These are phyloP conservation scores for Paraurostyla sp. DNA, from an alignment of 73 alveolate genomes.

Conservation along the genomic window DNA sequence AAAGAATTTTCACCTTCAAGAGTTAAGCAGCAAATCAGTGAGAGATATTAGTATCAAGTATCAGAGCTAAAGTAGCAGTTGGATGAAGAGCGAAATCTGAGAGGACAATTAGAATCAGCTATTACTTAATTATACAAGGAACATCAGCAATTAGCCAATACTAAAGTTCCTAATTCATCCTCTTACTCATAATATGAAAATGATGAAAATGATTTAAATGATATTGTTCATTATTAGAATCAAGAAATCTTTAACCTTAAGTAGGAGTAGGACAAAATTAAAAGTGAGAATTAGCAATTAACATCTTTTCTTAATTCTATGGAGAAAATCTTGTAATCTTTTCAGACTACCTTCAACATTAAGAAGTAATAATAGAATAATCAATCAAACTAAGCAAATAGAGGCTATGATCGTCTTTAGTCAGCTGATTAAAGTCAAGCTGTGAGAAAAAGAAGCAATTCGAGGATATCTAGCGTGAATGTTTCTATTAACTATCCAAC, in stretches of 20 bases:
- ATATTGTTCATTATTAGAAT: background rate
- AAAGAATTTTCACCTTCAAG: conserved; percentile 26
- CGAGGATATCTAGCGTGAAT: conserved; percentile 8
- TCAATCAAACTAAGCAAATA: background rate
- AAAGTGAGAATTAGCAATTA: background rate
- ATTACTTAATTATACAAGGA: background rate
- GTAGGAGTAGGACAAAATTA: background rate
- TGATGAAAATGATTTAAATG: conserved; percentile 5
- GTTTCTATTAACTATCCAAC: background rate
- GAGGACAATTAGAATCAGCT: conserved; percentile 33
- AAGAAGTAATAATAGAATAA: background rate
- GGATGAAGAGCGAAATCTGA: conserved; percentile 35
- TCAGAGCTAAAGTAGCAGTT: background rate
- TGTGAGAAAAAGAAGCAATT: background rate
- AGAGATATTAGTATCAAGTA: background rate
- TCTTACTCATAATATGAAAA: background rate
- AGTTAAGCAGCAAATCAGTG: conserved; percentile 16
- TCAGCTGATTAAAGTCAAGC: no score
- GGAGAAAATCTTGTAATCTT: background rate
- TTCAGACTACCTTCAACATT: background rate
- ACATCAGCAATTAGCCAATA: background rate
- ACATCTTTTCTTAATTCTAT: background rate
- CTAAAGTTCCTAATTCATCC: background rate
- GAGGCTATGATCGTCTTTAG: background rate
- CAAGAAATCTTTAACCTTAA: background rate